phyloP scores from a whole-genome alignment of 768 basidiomycete genomes.

The Paxillus ammoniavirescens region DNA sequence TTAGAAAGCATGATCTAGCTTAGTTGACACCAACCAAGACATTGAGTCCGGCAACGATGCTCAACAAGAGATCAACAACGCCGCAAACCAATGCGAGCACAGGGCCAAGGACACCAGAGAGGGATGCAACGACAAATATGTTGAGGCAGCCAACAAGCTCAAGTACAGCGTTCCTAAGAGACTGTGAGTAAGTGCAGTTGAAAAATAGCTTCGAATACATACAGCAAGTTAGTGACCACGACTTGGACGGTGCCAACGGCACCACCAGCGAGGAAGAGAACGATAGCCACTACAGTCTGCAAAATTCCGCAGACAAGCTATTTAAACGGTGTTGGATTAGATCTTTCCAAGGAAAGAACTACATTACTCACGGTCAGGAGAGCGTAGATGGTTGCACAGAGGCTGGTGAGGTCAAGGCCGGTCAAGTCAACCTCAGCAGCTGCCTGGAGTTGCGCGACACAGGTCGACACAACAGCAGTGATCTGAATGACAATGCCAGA shows the following conservation, averaged over 20 bases:
- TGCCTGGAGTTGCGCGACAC: neutral
- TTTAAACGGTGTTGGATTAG: neutral
- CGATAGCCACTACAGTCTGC: neutral
- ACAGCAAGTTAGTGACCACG: conserved; percentile 3
- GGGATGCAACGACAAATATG: neutral
- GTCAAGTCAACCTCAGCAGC: neutral
- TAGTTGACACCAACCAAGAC: neutral
- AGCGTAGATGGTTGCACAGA: neutral
- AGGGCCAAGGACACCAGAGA: neutral
- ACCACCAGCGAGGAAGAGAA: neutral
- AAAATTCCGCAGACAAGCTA: neutral
- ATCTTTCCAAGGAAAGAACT: no score
- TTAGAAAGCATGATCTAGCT: neutral
- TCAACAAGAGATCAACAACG: neutral
- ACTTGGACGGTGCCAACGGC: neutral
- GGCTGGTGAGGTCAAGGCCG: neutral
- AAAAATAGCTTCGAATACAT: neutral
- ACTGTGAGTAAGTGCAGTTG: neutral
- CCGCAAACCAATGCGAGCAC: neutral
- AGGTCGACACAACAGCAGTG: neutral
- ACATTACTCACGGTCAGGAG: conserved; percentile 1
- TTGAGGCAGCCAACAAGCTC: conserved; percentile 2
- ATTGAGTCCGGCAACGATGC: neutral
- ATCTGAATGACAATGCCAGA: conserved; percentile 2
- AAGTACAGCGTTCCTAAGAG: neutral